Evolutionary conservation across 2,329 filamentous ascomycete genomes (phyloP), one percentile per base, ranked within the genome.

Genomic region (Xylariaceae sp.): DNA sequence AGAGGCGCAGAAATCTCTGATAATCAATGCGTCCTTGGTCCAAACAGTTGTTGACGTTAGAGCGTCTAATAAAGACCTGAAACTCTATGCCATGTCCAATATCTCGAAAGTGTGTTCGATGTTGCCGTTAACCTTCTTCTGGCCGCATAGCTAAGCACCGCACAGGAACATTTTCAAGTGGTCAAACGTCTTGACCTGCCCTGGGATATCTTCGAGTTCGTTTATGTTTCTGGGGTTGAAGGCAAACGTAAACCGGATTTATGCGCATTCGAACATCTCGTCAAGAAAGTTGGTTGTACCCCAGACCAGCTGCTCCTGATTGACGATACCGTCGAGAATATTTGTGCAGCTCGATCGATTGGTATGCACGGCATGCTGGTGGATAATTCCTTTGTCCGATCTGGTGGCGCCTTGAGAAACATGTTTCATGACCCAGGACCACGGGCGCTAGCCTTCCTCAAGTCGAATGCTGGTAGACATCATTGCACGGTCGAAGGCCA

Each of bases 401-500:
- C 9, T n/a, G 45, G 50, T 12, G 22, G 14, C 12, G 16, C 3
- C 6, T 34, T 52, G n/a, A 17, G 17, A 12, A 52, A 52, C 22
- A 6, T 52, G 3, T 19, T 52, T 33, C 40, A 41, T n/a, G 22
- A 48, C 6, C 50, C 50, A 6, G 6, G 39, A 3, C 4, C 33
- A 6, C 50, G 45, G 42, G 50, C 50, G 18, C 19, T 42, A 18
- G 19, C 16, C 1, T 51, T 22, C 11, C 10, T 52, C 11, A 52
- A 7, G 13, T 11, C 7, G 3, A 48, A 48, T 11, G 41, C 50
- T 4, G 2, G 45, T 28, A 41, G 31, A 6, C 50, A 19, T 13
- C 41, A 60, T 28, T 48, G 48, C 18, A 14, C 47, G 17, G 36
- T 74, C 5, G 68, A 71, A 13, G 63, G 62, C 12, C 63, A 71